phyloP scores from a whole-genome alignment of 1,284 basidiomycete genomes.

The Cryptococcus sp. region DNA sequence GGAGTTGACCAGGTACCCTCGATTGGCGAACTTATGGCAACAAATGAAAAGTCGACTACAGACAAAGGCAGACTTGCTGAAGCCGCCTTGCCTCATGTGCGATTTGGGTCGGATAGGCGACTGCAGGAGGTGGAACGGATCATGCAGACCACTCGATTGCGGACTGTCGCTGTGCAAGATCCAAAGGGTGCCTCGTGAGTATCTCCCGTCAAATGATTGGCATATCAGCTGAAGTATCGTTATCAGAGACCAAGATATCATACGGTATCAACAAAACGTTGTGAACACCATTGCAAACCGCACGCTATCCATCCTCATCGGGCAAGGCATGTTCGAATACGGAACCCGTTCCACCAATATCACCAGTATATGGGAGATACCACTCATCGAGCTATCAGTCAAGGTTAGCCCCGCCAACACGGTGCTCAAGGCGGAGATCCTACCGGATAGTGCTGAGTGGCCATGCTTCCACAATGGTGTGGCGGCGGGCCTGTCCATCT shows the following conservation, averaged over 20 bases:
- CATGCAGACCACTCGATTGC: conserved; percentile 72
- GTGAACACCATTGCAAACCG: conserved; percentile 77
- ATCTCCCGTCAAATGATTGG: not conserved
- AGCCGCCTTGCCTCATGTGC: conserved; percentile 60
- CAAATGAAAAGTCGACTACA: conserved; percentile 6
- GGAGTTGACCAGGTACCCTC: conserved; percentile 18
- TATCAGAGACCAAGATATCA: conserved; percentile 37
- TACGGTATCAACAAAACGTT: conserved; percentile 70
- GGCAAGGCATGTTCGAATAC: conserved; percentile 77
- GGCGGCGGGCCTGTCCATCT: conserved; percentile 81
- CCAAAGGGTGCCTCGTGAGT: conserved; percentile 71
- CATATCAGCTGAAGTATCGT: not conserved
- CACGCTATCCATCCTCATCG: conserved; percentile 80
- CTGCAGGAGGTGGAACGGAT: conserved; percentile 84
- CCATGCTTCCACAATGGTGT: conserved; percentile 98
- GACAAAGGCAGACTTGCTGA: conserved; percentile 12
- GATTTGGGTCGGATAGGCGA: conserved; percentile 82
- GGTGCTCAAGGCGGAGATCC: conserved; percentile 59
- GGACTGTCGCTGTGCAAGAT: conserved; percentile 68
- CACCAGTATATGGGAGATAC: conserved; percentile 74
- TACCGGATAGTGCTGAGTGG: conserved; percentile 79
- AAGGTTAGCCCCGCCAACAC: conserved; percentile 60
- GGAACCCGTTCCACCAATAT: conserved; percentile 70
- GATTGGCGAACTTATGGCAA: conserved; percentile 22
- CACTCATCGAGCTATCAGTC: conserved; percentile 76